Percentiles rank a stretch among this genome's conserved stretches.
phyloP scores from a whole-genome alignment of 352 stramenopile genomes.

The Thraustochytrium striatum region DNA sequence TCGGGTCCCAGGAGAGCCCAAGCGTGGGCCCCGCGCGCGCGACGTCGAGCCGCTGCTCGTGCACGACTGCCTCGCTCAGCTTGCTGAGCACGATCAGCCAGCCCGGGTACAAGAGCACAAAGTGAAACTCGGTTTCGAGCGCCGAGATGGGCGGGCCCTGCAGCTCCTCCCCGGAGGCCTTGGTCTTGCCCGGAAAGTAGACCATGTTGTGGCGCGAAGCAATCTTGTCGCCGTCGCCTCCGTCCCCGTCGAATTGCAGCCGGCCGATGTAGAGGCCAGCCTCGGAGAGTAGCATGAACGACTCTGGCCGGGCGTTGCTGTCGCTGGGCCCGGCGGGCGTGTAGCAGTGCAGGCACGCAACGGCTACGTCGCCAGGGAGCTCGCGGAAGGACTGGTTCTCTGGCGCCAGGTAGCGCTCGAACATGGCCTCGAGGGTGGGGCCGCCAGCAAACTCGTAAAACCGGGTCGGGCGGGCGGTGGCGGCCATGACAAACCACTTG shows the following conservation, averaged over 20 bases:
- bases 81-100: slow-evolving; percentile 74
- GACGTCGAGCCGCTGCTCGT: slow-evolving; percentile 73
- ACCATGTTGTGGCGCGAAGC: slow-evolving; percentile 62
- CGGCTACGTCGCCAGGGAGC: slow-evolving; percentile 73
- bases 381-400: slow-evolving; percentile 80
- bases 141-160: slow-evolving; percentile 70
- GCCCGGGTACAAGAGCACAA: slow-evolving; percentile 71
- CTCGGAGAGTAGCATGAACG: slow-evolving; percentile 81
- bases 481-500: slow-evolving; percentile 56
- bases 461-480: slow-evolving; percentile 65
- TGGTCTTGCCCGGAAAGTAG: slow-evolving; percentile 50
- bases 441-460: slow-evolving; percentile 84
- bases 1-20: slow-evolving; percentile 28
- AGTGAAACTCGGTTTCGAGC: slow-evolving; percentile 82
- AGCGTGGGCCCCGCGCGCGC: slow-evolving; percentile 24
- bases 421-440: slow-evolving; percentile 73
- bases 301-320: slow-evolving; percentile 67
- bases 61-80: slow-evolving; percentile 73
- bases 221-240: slow-evolving; percentile 4
- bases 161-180: slow-evolving; percentile 1
- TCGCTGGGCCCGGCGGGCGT: slow-evolving; percentile 60
- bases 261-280: slow-evolving; percentile 81
- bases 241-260: slow-evolving; percentile 62
- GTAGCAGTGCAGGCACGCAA: slow-evolving; percentile 72
- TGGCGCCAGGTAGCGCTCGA: slow-evolving; percentile 70